These are phyloP conservation scores for Nakaseomyces uthaithaninus DNA, from an alignment of 1,139 yeast genomes.

Conservation along the genomic window DNA sequence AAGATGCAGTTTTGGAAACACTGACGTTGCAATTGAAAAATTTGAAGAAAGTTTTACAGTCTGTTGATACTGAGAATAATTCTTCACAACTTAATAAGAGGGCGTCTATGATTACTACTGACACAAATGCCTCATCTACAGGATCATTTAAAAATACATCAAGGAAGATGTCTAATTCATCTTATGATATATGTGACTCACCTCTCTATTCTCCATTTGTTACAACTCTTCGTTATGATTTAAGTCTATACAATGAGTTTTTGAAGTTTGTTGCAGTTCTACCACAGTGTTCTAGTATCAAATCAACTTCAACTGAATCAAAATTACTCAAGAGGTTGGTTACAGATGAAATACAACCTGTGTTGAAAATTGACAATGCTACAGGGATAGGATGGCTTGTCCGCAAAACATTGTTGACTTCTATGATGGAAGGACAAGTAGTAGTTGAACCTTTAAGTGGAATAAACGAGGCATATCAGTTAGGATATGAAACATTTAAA, in stretches of 20 bases:
- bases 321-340: conserved; percentile 59
- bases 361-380: conserved; percentile 50
- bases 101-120: conserved; percentile 15
- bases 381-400: conserved; percentile 55
- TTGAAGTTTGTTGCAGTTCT: conserved; percentile 32
- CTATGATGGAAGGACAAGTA: conserved; percentile 72
- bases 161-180: conserved; percentile 13
- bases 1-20: conserved; percentile 57
- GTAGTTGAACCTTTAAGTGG: conserved; percentile 84
- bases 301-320: conserved; percentile 38
- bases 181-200: conserved; percentile 13
- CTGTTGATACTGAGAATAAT: conserved; percentile 24
- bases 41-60: conserved; percentile 51
- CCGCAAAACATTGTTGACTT: conserved; percentile 51
- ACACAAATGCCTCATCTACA: conserved; percentile 16
- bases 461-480: conserved; percentile 48
- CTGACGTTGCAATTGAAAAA: conserved; percentile 63
- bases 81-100: conserved; percentile 14
- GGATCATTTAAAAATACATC: conserved; percentile 16
- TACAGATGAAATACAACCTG: conserved; percentile 73
- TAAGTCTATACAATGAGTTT: conserved; percentile 35
- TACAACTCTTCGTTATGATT: conserved; percentile 53
- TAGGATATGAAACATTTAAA: conserved; percentile 10
- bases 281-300: conserved; percentile 29
- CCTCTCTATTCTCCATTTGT: conserved; percentile 46